Conservation (phyloP, 805 yeast genomes). For the Starmerella sp. region DNA sequence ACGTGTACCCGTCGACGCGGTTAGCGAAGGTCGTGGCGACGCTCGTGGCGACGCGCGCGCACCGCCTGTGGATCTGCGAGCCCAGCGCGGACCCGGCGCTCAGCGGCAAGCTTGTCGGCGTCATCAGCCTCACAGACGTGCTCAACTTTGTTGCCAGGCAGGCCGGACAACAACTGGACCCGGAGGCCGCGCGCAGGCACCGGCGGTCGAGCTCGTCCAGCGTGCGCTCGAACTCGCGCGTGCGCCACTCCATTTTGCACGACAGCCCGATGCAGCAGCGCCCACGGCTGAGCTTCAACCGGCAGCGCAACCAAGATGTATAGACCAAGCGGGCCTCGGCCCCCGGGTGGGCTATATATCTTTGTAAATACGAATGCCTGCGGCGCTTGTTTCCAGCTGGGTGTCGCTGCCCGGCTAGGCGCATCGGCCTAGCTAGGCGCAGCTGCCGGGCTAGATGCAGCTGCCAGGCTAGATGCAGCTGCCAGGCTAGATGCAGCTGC, state of each 20-base stretch:
- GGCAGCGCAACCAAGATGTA: constrained; percentile 6
- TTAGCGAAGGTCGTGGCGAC: constrained; percentile 87
- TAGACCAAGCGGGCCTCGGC: background rate
- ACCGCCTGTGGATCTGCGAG: constrained; percentile 44
- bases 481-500: too few relatives aligned
- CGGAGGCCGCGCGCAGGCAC: constrained; percentile 76
- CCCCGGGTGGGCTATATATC: background rate
- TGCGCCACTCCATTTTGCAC: constrained; percentile 16
- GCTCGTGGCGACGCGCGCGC: constrained; percentile 88
- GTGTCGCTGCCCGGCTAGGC: too few relatives aligned
- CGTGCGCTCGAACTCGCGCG: constrained; percentile 21
- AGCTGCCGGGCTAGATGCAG: too few relatives aligned
- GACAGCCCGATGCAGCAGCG: constrained; percentile 10
- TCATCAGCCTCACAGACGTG: constrained; percentile 82
- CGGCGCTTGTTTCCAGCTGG: too few relatives aligned
- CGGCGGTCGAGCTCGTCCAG: constrained; percentile 39
- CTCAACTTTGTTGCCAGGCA: constrained; percentile 67
- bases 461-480: too few relatives aligned
- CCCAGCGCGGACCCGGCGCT: constrained; percentile 24
- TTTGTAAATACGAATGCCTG: background rate
- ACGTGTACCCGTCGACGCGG: constrained; percentile 68
- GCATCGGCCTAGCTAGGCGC: too few relatives aligned
- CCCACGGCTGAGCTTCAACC: constrained; percentile 18
- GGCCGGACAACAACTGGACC: constrained; percentile 65
- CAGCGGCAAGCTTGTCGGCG: constrained; percentile 78